Evolutionary conservation across 331 rosid species (phyloP).

Genomic region (Arachis monticola): DNA sequence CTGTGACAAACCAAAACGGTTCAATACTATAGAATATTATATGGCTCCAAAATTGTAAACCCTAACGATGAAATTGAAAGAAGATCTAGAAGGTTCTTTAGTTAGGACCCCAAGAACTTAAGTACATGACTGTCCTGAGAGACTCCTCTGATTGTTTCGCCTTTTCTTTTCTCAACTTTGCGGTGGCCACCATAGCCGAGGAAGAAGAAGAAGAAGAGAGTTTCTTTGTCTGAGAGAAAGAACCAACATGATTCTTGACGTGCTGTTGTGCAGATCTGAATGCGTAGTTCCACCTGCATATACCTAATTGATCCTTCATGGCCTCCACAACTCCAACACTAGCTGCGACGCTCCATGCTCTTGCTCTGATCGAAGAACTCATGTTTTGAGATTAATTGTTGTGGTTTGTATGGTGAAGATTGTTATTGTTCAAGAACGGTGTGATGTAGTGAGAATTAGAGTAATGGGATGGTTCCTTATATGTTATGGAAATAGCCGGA

Average conservation of each 20-base stretch:
- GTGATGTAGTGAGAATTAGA: neutral
- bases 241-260: conserved; percentile 21
- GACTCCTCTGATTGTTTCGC: conserved; percentile 40
- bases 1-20: neutral
- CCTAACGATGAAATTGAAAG: neutral
- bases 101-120: conserved; percentile 49
- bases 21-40: neutral
- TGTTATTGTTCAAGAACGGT: neutral
- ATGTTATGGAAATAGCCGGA: neutral
- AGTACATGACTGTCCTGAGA: conserved; percentile 38
- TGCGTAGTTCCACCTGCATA: conserved; percentile 46
- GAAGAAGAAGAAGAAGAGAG: conserved; percentile 38
- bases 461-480: neutral
- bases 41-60: conserved; percentile 5
- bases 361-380: conserved; percentile 36
- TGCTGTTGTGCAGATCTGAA: conserved; percentile 40
- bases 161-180: conserved; percentile 13
- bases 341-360: conserved; percentile 44
- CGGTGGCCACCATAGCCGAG: neutral
- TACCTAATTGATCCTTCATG: conserved; percentile 41
- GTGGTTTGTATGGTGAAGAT: too few relatives aligned
- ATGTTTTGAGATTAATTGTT: neutral
- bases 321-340: conserved; percentile 46
- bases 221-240: conserved; percentile 34
- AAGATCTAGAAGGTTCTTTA: neutral